Conservation (phyloP, 148 eudicot genomes). For the Talinum fruticosum region DNA sequence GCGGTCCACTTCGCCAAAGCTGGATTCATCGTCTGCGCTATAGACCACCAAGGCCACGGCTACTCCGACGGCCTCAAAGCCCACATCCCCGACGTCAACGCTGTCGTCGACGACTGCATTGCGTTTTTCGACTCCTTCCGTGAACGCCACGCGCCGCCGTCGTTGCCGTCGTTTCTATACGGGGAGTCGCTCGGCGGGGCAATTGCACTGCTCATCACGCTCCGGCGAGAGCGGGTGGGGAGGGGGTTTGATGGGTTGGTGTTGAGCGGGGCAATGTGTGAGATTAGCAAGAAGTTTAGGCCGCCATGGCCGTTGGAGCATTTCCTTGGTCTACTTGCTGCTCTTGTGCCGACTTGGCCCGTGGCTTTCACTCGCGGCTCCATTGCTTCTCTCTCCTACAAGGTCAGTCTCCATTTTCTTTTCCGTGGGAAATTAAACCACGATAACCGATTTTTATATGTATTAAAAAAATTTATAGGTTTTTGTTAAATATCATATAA, state of each 20-base stretch:
- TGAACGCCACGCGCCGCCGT: constrained; percentile 31
- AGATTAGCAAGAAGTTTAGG: constrained; percentile 76
- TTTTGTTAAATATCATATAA: too few species aligned
- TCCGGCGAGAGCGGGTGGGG: constrained; percentile 45
- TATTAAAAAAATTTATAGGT: too few species aligned
- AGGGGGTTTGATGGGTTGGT: constrained; percentile 62
- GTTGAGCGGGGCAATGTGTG: constrained; percentile 92
- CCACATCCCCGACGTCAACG: constrained; percentile 74
- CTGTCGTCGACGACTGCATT: constrained; percentile 79
- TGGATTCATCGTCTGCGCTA: constrained; percentile 74
- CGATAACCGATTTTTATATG: too few species aligned
- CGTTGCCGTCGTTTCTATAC: constrained; percentile 60
- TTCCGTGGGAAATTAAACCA: too few species aligned
- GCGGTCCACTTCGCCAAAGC: constrained; percentile 58
- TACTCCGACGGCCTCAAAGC: constrained; percentile 69
- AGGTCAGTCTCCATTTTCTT: constrained; percentile 36
- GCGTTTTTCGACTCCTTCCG: constrained; percentile 58
- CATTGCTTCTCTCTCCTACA: constrained; percentile 69
- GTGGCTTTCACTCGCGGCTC: constrained; percentile 87
- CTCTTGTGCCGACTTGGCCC: constrained; percentile 73
- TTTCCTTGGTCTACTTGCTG: constrained; percentile 55
- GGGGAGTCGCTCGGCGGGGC: constrained; percentile 94
- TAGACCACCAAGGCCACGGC: constrained; percentile 94
- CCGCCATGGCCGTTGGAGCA: constrained; percentile 96
- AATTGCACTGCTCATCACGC: constrained; percentile 63